Conservation (phyloP, 2,329 filamentous ascomycete species). For the Stachybotrys chartarum region DNA sequence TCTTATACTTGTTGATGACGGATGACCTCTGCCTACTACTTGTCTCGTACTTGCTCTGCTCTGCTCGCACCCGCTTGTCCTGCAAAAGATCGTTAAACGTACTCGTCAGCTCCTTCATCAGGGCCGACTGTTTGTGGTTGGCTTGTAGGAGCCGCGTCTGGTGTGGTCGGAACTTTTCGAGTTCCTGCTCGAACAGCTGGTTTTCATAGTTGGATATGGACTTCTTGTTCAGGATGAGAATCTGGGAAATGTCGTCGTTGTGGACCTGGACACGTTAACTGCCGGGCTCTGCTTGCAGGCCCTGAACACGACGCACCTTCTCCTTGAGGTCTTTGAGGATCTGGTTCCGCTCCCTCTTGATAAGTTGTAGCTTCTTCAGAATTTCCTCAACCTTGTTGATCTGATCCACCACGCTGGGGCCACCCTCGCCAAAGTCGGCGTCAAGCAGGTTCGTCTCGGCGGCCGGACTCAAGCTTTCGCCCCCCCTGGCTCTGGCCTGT, state of each 20-base stretch:
- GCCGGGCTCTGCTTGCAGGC: neutral
- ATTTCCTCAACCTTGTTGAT: constrained; percentile 84
- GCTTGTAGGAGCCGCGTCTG: constrained; percentile 88
- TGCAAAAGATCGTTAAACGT: constrained; percentile 84
- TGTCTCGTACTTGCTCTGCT: constrained; percentile 90
- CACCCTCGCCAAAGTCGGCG: constrained; percentile 78
- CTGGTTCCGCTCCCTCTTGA: constrained; percentile 87
- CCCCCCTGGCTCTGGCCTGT: constrained; percentile 62
- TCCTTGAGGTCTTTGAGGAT: constrained; percentile 96
- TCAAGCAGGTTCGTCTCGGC: constrained; percentile 79
- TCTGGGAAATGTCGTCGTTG: constrained; percentile 94
- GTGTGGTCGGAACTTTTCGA: constrained; percentile 95
- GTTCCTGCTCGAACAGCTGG: constrained; percentile 87
- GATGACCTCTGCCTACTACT: constrained; percentile 76
- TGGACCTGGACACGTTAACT: constrained; percentile 59
- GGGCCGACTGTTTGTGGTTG: constrained; percentile 85
- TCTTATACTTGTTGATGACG: constrained; percentile 82
- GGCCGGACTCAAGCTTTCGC: constrained; percentile 53
- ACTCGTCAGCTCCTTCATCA: constrained; percentile 90
- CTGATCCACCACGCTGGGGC: constrained; percentile 78
- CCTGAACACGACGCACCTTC: constrained; percentile 53
- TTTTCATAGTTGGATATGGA: constrained; percentile 86
- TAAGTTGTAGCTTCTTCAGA: constrained; percentile 80
- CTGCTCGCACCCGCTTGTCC: constrained; percentile 86
- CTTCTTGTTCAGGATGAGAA: constrained; percentile 96